Base-by-base conservation (phyloP, 2,329 filamentous ascomycete species). In the Xylaria sp. region DNA sequence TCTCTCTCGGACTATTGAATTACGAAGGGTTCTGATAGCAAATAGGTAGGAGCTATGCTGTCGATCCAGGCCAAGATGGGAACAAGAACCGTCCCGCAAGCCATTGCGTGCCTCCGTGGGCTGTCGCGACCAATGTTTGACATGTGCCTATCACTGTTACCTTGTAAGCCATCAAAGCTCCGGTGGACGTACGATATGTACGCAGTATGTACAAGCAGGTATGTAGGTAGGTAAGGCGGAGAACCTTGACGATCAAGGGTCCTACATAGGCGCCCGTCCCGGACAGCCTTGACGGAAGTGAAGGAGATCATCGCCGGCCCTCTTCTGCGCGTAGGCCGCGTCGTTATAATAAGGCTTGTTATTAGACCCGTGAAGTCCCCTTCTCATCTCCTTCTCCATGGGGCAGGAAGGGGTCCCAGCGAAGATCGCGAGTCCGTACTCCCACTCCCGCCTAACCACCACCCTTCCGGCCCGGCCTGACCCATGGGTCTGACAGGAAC, bases 81-180 rank as follows among this genome's bases (percentile, higher is more conserved):
- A 21, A 24, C 29, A 34, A 38, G 50, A 48, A 39, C 41, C 24
- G 46, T 40, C 37, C 26, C 46, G 41, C 20, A 51, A 41, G 38
- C n/a, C 18, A 55, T 58, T 39, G 39, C 6, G 43, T 38, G 26
- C 34, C 18, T 26, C 46, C 22, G n/a, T 44, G 41, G 26, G 49
- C 38, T n/a, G 9, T 37, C 46, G 37, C 44, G 26, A 34, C 39
- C 37, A 39, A 38, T 22, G 19, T 21, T 26, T 16, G 29, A 19
- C 26, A 26, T 40, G 29, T 9, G 19, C 22, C 8, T 19, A 41
- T 39, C 17, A 8, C 34, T 44, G 37, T 20, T 21, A 19, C 40
- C 41, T 9, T 19, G 17, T 39, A 41, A 41, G 48, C 8, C 16
- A 13, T 34, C 29, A 34, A 34, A 3, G 16, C 11, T 26, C 11